Conservation (phyloP, 2,329 filamentous ascomycete species). For the Epicoccum nigrum region DNA sequence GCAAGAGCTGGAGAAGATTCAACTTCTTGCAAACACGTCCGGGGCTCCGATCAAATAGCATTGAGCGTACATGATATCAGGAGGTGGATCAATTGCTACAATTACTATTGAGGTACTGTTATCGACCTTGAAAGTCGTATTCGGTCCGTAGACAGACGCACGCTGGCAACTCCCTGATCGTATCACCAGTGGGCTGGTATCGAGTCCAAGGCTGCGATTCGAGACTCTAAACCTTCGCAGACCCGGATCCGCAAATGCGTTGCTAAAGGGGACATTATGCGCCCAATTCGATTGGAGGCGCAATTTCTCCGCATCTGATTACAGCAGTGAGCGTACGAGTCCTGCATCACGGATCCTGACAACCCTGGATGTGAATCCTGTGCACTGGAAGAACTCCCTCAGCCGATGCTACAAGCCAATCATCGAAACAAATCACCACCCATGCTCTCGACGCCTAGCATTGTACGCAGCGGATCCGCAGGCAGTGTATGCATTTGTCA, state of each 20-base stretch:
- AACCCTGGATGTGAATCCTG: constrained; percentile 26
- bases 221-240: constrained; percentile 6
- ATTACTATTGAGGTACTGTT: not conserved
- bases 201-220: constrained; percentile 12
- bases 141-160: not conserved
- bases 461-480: constrained; percentile 40
- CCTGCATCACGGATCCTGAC: constrained; percentile 31
- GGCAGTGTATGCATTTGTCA: constrained; percentile 17
- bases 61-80: not conserved
- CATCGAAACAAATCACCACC: constrained; percentile 19
- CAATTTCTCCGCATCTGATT: constrained; percentile 34
- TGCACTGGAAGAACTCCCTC: constrained; percentile 24
- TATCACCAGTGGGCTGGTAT: constrained; percentile 7
- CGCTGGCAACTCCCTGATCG: not conserved
- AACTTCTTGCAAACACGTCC: not conserved
- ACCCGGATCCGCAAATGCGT: constrained; percentile 36
- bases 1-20: too few relatives aligned
- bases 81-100: not conserved
- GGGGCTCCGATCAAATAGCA: not conserved
- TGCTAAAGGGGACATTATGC: constrained; percentile 21
- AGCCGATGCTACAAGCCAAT: constrained; percentile 30
- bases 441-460: constrained; percentile 9
- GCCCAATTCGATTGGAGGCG: constrained; percentile 20
- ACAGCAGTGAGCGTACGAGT: constrained; percentile 19
- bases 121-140: not conserved